These are phyloP conservation scores for Solanum etuberosum DNA, from an alignment of 257 asterid species.

Conservation along the genomic window DNA sequence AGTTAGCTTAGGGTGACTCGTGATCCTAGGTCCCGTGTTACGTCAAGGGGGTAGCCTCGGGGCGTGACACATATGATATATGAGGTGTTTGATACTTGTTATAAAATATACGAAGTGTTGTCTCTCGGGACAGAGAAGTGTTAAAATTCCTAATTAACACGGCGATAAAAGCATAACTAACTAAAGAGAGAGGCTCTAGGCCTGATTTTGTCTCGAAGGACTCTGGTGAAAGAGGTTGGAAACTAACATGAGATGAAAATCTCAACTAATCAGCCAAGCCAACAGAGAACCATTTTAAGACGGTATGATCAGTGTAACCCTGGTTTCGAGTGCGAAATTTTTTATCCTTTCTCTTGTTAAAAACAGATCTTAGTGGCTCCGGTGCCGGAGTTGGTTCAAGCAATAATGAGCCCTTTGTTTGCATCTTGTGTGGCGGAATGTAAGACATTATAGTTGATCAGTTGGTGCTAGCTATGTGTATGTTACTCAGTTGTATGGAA, in stretches of 20 bases:
- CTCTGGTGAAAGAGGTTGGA: not conserved
- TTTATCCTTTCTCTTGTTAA: not conserved
- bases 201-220: not conserved
- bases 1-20: too few relatives aligned
- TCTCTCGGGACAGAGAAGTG: too few relatives aligned
- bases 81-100: too few relatives aligned
- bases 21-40: too few relatives aligned
- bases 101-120: too few relatives aligned
- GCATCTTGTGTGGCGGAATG: not conserved
- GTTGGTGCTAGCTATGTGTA: too few relatives aligned
- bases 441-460: not conserved
- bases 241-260: not conserved
- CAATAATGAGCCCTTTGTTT: slow-evolving; percentile 1
- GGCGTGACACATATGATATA: too few relatives aligned
- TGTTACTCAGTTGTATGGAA: too few relatives aligned
- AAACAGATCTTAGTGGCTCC: not conserved
- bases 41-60: too few relatives aligned
- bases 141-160: too few relatives aligned
- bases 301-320: too few relatives aligned
- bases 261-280: slow-evolving; percentile 13
- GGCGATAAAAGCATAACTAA: not conserved
- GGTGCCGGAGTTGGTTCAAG: slow-evolving; percentile 7
- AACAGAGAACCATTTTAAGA: not conserved
- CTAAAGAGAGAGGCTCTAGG: not conserved
- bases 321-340: too few relatives aligned